phyloP scores from a whole-genome alignment of 345 rosid species.

The Ailanthus altissimus region DNA sequence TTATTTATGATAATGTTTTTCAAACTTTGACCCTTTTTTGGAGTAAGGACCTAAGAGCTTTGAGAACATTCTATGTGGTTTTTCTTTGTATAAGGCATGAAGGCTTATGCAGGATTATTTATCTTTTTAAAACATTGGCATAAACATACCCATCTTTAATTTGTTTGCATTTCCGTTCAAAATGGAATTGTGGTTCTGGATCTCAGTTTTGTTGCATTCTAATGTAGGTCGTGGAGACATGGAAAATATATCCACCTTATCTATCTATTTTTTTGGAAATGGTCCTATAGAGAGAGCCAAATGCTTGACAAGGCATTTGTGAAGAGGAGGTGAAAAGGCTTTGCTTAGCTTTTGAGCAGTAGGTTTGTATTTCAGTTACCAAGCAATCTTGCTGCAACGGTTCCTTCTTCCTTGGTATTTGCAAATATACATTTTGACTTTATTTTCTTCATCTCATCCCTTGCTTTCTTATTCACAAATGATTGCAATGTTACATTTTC shows the following conservation, averaged over 20 bases:
- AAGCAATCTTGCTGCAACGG: neutral
- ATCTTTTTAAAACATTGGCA: neutral
- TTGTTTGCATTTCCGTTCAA: neutral
- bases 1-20: neutral
- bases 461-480: neutral
- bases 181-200: constrained; percentile 7
- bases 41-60: too few relatives aligned
- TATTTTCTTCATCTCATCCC: neutral
- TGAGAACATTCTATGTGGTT: neutral
- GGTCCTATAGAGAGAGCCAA: constrained; percentile 96
- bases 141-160: neutral
- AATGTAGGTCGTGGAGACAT: constrained; percentile 82
- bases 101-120: neutral
- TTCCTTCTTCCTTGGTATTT: too few relatives aligned
- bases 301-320: constrained; percentile 97
- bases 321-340: constrained; percentile 99
- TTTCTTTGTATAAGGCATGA: neutral
- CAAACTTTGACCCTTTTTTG: neutral
- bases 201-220: constrained; percentile 17
- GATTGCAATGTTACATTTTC: neutral
- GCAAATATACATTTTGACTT: neutral
- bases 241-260: constrained; percentile 95
- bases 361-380: constrained; percentile 48
- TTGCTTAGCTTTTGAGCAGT: constrained; percentile 94
- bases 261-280: constrained; percentile 81